These are phyloP conservation scores for Astrephomene gubernaculifera DNA, from an alignment of 139 green algal genomes.

Conservation along the genomic window DNA sequence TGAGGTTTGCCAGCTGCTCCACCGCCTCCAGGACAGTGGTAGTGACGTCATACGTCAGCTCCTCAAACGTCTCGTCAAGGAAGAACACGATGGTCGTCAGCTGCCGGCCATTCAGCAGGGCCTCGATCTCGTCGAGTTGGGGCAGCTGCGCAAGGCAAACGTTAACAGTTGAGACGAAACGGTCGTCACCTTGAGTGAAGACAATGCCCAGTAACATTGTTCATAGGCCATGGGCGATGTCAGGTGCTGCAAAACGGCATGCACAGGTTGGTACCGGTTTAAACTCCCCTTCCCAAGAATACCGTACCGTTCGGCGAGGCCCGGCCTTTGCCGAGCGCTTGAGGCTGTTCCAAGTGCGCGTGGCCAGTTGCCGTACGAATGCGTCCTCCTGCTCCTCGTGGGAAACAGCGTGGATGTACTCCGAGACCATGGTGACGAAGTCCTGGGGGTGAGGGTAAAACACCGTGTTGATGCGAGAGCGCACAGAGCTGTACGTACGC, in stretches of 20 bases:
- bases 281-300: too few relatives aligned
- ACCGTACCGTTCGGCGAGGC: slow-evolving; percentile 79
- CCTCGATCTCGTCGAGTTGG: slow-evolving; percentile 90
- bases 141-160: slow-evolving; percentile 66
- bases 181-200: too few relatives aligned
- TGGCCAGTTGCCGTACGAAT: slow-evolving; percentile 60
- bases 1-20: slow-evolving; percentile 87
- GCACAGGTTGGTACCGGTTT: too few relatives aligned
- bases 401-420: slow-evolving; percentile 87
- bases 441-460: slow-evolving; percentile 76
- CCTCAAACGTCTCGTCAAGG: slow-evolving; percentile 97
- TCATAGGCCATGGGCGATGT: too few relatives aligned
- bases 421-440: slow-evolving; percentile 90
- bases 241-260: too few relatives aligned
- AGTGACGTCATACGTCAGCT: slow-evolving; percentile 90
- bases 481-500: background rate
- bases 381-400: slow-evolving; percentile 67
- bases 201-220: too few relatives aligned
- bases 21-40: slow-evolving; percentile 91
- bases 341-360: slow-evolving; percentile 81
- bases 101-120: slow-evolving; percentile 72
- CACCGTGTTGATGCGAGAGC: too few relatives aligned
- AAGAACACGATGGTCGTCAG: slow-evolving; percentile 93
- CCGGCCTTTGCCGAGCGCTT: slow-evolving; percentile 93
- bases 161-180: too few relatives aligned